Evolutionary conservation across 768 basidiomycete species (phyloP).

Genomic region (Kwoniella sp.): DNA sequence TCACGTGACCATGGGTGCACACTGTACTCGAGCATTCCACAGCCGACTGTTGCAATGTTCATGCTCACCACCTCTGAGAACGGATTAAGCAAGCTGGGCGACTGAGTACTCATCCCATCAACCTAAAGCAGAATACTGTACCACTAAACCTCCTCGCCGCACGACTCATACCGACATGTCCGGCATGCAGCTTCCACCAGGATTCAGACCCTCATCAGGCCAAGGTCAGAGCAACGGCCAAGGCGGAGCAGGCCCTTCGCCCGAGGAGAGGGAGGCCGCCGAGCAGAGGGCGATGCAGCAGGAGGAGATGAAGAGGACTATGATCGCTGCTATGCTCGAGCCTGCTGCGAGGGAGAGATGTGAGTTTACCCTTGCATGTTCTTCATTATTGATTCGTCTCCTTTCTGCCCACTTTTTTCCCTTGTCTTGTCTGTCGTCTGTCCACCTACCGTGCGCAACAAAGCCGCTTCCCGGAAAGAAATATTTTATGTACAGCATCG

Average conservation of each 20-base stretch:
- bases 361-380: no score
- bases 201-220: slow-evolving; percentile 37
- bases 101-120: no score
- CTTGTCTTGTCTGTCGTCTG: slow-evolving; percentile 5
- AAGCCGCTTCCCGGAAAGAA: no score
- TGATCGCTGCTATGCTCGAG: slow-evolving; percentile 54
- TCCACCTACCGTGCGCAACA: no score
- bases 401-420: background rate
- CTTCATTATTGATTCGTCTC: no score
- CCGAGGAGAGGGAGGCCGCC: slow-evolving; percentile 41
- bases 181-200: slow-evolving; percentile 48
- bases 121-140: no score
- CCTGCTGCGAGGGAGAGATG: slow-evolving; percentile 52
- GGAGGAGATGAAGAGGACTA: slow-evolving; percentile 54
- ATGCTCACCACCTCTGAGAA: no score
- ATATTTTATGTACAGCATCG: no score
- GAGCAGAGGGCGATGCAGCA: slow-evolving; percentile 39
- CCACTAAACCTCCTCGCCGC: no score
- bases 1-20: no score
- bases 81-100: background rate
- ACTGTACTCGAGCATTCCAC: no score
- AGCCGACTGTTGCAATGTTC: no score
- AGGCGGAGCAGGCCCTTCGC: slow-evolving; percentile 24
- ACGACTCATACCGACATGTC: slow-evolving; percentile 28
- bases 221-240: slow-evolving; percentile 2